A percentile compares a stretch with the other conserved stretches of the same genome.
These are phyloP conservation scores for Senna tora DNA, from an alignment of 306 rosid genomes.

Conservation along the genomic window DNA sequence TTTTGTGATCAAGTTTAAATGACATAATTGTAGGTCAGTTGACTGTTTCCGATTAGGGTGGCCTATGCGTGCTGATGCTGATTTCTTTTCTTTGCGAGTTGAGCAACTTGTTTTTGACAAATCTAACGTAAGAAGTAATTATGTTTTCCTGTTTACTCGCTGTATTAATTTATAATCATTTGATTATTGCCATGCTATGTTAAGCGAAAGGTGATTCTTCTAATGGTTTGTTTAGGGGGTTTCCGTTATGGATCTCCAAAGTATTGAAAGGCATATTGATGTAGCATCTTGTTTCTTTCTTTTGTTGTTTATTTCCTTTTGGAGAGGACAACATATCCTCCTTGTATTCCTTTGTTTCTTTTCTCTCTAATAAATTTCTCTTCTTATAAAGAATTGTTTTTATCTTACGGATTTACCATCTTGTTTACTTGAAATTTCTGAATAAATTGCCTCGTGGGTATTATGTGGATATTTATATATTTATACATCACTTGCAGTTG, in stretches of 20 bases:
- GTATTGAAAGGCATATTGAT: too few relatives aligned
- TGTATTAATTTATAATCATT: slow-evolving; percentile 6
- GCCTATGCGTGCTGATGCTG: slow-evolving; percentile 99
- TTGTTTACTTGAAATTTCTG: slow-evolving; percentile 12
- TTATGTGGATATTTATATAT: not conserved
- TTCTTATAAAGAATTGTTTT: too few relatives aligned
- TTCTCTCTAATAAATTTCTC: too few relatives aligned
- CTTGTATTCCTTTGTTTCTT: too few relatives aligned
- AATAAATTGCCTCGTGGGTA: slow-evolving; percentile 1
- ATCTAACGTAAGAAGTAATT: slow-evolving; percentile 59
- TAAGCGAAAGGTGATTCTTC: not conserved
- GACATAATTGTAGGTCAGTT: slow-evolving; percentile 70
- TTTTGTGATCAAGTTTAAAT: slow-evolving; percentile 33
- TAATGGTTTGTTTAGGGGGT: too few relatives aligned
- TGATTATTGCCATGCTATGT: not conserved
- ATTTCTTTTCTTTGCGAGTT: slow-evolving; percentile 68
- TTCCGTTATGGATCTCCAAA: too few relatives aligned
- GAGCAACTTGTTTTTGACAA: slow-evolving; percentile 47
- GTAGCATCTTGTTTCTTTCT: too few relatives aligned
- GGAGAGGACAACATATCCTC: too few relatives aligned
- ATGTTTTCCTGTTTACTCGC: slow-evolving; percentile 14
- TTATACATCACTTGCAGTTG: not conserved
- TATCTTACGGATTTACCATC: not conserved
- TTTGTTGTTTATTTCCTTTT: too few relatives aligned
- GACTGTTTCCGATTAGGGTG: slow-evolving; percentile 96